A percentile compares a stretch with the other conserved stretches of the same genome.
phyloP scores from a whole-genome alignment of 805 yeast genomes.

The Saccharomycopsis sp. region DNA sequence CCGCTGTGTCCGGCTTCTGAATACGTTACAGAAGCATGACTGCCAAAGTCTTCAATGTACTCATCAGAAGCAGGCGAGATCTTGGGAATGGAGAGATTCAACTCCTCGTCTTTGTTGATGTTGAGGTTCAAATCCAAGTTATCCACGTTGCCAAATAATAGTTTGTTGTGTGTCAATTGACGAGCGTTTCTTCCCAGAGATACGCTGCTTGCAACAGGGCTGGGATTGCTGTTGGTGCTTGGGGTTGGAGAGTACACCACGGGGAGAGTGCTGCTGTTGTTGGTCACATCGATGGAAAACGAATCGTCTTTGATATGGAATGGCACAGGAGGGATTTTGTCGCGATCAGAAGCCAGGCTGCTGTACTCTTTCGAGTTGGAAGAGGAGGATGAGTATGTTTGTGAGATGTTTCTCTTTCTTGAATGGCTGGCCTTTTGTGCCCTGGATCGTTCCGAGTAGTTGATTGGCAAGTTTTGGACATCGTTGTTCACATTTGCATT shows the following conservation, averaged over 20 bases:
- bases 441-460: slow-evolving; percentile 11
- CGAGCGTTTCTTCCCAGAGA: neutral
- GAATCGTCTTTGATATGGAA: slow-evolving; percentile 12
- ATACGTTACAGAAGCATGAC: no score
- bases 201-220: neutral
- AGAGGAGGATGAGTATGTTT: slow-evolving; percentile 14
- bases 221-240: neutral
- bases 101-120: slow-evolving; percentile 3
- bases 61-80: no score
- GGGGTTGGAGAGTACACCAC: slow-evolving; percentile 13
- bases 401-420: slow-evolving; percentile 16
- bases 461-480: no score
- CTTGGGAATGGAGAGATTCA: slow-evolving; percentile 1
- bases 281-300: slow-evolving; percentile 7
- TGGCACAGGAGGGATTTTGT: slow-evolving; percentile 5
- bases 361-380: neutral
- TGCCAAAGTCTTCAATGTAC: no score
- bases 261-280: slow-evolving; percentile 13
- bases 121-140: neutral
- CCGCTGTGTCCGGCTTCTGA: no score
- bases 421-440: slow-evolving; percentile 19
- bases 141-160: no score
- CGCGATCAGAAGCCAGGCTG: neutral
- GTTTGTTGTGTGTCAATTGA: neutral
- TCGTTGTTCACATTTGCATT: neutral